phyloP scores from a whole-genome alignment of 805 yeast species.

The Wickerhamiella bombiphila region DNA sequence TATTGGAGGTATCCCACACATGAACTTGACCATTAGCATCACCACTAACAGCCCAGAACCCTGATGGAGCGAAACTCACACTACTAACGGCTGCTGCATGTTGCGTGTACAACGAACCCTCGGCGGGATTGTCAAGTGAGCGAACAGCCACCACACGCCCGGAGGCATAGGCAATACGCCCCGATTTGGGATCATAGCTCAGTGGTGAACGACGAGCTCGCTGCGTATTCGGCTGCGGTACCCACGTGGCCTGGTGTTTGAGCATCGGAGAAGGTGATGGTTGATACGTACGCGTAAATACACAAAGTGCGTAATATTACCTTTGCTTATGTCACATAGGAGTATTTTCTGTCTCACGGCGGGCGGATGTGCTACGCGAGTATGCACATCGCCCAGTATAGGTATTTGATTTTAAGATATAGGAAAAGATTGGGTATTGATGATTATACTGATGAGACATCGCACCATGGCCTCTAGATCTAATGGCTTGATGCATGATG shows the following conservation, averaged over 20 bases:
- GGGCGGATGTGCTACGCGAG: too few relatives aligned
- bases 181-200: constrained; percentile 55
- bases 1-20: constrained; percentile 46
- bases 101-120: constrained; percentile 40
- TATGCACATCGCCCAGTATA: too few relatives aligned
- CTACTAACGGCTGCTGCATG: constrained; percentile 65
- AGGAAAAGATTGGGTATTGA: too few relatives aligned
- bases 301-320: too few relatives aligned
- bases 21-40: constrained; percentile 82
- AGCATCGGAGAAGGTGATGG: not conserved
- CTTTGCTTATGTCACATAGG: too few relatives aligned
- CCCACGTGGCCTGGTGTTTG: constrained; percentile 27
- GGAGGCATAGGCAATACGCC: constrained; percentile 63
- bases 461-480: too few relatives aligned
- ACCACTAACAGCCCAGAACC: constrained; percentile 81
- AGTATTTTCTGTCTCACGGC: too few relatives aligned
- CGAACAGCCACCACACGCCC: constrained; percentile 71
- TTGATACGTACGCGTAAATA: too few relatives aligned
- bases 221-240: constrained; percentile 69
- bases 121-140: constrained; percentile 39
- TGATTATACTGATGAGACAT: too few relatives aligned
- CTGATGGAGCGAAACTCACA: constrained; percentile 78
- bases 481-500: too few relatives aligned
- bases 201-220: constrained; percentile 58
- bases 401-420: too few relatives aligned